Conservation (phyloP, 495 filamentous ascomycete species). For the Letharia columbiana region DNA sequence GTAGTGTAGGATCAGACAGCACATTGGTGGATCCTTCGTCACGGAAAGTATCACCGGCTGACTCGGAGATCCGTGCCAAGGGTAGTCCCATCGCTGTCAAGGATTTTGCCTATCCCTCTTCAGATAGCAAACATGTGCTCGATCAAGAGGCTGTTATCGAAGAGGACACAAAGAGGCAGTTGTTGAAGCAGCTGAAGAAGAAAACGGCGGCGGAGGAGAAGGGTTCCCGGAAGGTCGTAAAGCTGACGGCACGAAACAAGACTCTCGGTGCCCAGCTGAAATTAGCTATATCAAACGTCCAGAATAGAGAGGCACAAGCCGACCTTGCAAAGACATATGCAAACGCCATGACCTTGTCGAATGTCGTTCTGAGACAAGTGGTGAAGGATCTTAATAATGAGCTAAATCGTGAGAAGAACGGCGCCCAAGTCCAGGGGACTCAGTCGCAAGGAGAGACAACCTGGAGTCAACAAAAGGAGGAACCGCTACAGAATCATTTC, state of each 20-base stretch:
- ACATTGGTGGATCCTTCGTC: neutral
- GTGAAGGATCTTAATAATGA: neutral
- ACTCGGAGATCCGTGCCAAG: neutral
- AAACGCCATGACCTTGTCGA: neutral
- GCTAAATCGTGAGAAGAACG: neutral
- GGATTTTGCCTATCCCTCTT: neutral
- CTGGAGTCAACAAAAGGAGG: neutral
- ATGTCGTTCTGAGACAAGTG: neutral
- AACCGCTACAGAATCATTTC: neutral
- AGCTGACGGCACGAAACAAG: neutral
- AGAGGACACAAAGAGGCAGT: neutral
- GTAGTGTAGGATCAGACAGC: neutral
- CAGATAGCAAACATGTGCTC: neutral
- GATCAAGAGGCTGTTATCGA: neutral
- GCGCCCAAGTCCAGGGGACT: neutral
- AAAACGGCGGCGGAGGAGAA: neutral
- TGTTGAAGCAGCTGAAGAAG: neutral
- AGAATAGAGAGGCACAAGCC: neutral
- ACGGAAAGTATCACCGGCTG: neutral
- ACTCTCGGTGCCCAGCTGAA: neutral
- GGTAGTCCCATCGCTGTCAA: neutral
- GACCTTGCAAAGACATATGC: neutral
- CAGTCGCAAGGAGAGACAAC: neutral
- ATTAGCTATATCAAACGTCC: neutral
- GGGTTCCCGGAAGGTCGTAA: neutral